A percentile compares a stretch with the other conserved stretches of the same genome.
phyloP scores from a whole-genome alignment of 2,329 filamentous ascomycete genomes.

The Dactylonectria macrodidyma region DNA sequence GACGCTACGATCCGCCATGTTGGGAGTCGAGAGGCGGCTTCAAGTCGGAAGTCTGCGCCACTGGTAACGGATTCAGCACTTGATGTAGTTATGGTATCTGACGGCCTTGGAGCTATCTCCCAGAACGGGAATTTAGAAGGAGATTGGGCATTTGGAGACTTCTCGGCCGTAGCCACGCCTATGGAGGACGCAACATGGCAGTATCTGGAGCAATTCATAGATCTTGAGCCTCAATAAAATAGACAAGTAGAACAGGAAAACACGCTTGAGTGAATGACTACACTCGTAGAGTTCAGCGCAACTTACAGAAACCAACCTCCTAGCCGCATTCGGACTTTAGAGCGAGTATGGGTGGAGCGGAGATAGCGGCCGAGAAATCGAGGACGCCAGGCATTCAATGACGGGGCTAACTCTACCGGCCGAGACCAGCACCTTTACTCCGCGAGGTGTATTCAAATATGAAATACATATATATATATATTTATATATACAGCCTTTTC shows the following conservation, averaged over 20 bases:
- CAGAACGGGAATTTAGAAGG: neutral
- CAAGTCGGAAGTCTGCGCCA: neutral
- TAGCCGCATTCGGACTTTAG: neutral
- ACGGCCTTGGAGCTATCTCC: neutral
- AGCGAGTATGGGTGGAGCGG: slow-evolving; percentile 52
- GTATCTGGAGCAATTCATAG: slow-evolving; percentile 10
- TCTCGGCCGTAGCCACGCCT: neutral
- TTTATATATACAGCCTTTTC: neutral
- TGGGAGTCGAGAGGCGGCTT: neutral
- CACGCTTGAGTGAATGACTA: too few relatives aligned
- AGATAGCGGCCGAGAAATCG: slow-evolving; percentile 5
- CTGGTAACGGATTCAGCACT: too few relatives aligned
- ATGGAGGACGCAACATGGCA: neutral
- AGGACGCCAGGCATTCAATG: neutral
- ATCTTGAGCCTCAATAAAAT: neutral
- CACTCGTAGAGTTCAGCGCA: neutral
- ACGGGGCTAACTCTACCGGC: slow-evolving; percentile 11
- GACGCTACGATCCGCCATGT: slow-evolving; percentile 5
- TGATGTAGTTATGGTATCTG: neutral
- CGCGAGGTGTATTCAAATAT: neutral
- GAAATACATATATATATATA: too few relatives aligned
- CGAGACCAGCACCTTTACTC: neutral
- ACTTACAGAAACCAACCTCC: neutral
- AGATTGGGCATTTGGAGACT: neutral
- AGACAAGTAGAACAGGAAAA: neutral